Evolutionary conservation across 2,329 filamentous ascomycete species (phyloP).

Genomic region (Pseudogymnoascus sp.): DNA sequence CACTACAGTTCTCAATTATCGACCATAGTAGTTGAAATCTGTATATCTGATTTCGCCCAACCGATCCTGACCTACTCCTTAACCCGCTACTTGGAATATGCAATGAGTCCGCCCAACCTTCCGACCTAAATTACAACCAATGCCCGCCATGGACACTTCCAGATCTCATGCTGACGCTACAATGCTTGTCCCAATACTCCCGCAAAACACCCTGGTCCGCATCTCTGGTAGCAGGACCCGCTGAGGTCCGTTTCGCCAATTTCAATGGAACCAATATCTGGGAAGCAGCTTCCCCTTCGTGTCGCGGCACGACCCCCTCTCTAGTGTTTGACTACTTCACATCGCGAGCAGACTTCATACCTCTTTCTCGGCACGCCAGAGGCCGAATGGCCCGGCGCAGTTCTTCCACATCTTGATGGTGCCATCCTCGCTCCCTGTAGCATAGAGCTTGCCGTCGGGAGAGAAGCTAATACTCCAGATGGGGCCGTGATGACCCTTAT

Average conservation of each 20-base stretch:
- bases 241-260: not conserved
- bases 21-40: not conserved
- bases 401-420: slow-evolving; percentile 91
- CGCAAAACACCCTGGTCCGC: not conserved
- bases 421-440: slow-evolving; percentile 92
- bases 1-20: not conserved
- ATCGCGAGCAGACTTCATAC: not conserved
- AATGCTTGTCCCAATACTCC: slow-evolving; percentile 5
- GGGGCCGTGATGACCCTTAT: slow-evolving; percentile 94
- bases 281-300: not conserved
- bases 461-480: slow-evolving; percentile 96
- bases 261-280: not conserved
- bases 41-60: not conserved
- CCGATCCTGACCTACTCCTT: not conserved
- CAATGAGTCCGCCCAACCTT: slow-evolving; percentile 5
- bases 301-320: not conserved
- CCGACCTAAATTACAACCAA: slow-evolving; percentile 7
- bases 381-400: slow-evolving; percentile 57
- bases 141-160: not conserved
- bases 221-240: slow-evolving; percentile 1
- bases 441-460: slow-evolving; percentile 91
- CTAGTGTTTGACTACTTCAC: slow-evolving; percentile 1
- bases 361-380: slow-evolving; percentile 42
- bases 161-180: slow-evolving; percentile 3
- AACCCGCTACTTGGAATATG: slow-evolving; percentile 1